Conservation (phyloP, 2,329 filamentous ascomycete genomes). For the Fusarium pilosicola region DNA sequence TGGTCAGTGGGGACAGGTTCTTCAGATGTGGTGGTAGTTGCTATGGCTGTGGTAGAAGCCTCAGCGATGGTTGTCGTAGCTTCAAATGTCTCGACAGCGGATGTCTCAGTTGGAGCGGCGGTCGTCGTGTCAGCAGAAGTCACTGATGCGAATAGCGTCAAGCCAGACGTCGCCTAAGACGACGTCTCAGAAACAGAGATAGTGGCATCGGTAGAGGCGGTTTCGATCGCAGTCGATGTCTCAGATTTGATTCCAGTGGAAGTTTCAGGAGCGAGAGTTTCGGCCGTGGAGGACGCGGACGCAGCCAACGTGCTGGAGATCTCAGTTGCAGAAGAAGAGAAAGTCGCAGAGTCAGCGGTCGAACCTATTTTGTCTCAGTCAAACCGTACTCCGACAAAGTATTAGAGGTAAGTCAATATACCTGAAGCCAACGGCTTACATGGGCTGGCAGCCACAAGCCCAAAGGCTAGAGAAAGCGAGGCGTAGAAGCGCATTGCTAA, state of each 20-base stretch:
- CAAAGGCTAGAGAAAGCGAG: background rate
- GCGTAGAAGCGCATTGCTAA: background rate
- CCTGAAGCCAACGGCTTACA: background rate
- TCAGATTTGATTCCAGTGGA: background rate
- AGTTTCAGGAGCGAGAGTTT: background rate
- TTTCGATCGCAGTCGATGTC: background rate
- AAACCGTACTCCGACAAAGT: fast-evolving
- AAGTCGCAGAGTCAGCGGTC: background rate
- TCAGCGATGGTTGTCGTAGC: background rate
- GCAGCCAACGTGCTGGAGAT: background rate
- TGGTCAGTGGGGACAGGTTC: background rate
- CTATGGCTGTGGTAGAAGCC: background rate
- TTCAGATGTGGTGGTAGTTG: background rate
- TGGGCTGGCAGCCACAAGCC: background rate
- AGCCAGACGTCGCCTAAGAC: background rate
- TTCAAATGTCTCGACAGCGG: background rate
- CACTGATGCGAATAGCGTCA: background rate
- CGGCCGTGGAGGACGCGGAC: background rate
- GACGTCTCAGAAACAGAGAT: background rate
- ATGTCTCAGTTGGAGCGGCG: background rate
- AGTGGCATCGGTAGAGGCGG: background rate
- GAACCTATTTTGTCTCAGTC: background rate
- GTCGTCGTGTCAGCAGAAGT: background rate
- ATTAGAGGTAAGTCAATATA: background rate
- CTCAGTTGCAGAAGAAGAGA: fast-evolving